These are phyloP conservation scores for Plasmodium ovale DNA, from an alignment of 169 alveolate species.

Conservation along the genomic window DNA sequence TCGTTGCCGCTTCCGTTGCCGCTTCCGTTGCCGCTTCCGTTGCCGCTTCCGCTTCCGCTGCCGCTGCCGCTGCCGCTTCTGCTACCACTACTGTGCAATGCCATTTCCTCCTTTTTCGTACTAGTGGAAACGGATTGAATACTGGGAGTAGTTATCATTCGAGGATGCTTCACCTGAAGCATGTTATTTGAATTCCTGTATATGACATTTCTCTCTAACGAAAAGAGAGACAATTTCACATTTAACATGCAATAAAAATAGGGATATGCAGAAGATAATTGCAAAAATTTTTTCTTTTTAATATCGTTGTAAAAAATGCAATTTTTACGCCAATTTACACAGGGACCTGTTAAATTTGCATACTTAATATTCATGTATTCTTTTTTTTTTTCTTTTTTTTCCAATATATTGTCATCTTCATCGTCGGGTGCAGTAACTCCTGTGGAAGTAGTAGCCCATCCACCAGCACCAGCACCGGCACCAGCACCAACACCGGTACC, in stretches of 20 bases:
- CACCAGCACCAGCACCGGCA: too few relatives aligned
- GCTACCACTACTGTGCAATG: too few relatives aligned
- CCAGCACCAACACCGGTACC: too few relatives aligned
- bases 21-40: neutral
- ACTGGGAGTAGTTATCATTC: too few relatives aligned
- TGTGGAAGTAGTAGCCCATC: too few relatives aligned
- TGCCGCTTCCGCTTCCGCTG: neutral
- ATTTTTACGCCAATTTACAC: slow-evolving; percentile 81
- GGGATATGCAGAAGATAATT: slow-evolving; percentile 13
- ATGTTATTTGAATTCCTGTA: slow-evolving; percentile 32
- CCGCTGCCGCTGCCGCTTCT: neutral
- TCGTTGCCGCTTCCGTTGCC: neutral
- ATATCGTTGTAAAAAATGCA: slow-evolving; percentile 68
- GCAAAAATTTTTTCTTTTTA: slow-evolving; percentile 29
- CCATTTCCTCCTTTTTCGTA: neutral
- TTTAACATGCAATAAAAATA: slow-evolving; percentile 50
- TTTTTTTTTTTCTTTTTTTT: slow-evolving; percentile 77
- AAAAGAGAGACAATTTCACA: slow-evolving; percentile 27
- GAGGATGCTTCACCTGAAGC: neutral
- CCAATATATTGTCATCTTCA: slow-evolving; percentile 60
- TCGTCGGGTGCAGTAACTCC: too few relatives aligned
- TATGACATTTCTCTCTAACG: slow-evolving; percentile 57
- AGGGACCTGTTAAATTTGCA: slow-evolving; percentile 83
- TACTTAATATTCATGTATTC: slow-evolving; percentile 84
- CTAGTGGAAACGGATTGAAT: neutral